phyloP scores from a whole-genome alignment of 208 protist genomes.

The Crithidia bombi region DNA sequence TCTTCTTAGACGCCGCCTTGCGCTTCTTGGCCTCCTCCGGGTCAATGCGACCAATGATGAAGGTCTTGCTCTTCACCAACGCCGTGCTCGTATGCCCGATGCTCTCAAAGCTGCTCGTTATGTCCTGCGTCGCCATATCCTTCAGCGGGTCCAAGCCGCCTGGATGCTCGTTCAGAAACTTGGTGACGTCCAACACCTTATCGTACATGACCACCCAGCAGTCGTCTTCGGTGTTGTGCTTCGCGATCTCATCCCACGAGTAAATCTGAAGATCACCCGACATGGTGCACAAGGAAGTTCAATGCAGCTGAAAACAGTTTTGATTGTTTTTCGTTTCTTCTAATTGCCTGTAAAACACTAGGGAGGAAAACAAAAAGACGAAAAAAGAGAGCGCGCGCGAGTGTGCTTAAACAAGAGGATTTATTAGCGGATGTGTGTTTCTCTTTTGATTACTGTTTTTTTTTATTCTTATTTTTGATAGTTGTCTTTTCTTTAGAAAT shows the following conservation, averaged over 20 bases:
- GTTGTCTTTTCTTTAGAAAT: neutral
- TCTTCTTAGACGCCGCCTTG: constrained; percentile 16
- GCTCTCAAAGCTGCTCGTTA: constrained; percentile 85
- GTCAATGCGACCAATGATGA: constrained; percentile 78
- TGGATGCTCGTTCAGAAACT: constrained; percentile 91
- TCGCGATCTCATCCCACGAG: constrained; percentile 88
- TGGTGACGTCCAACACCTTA: constrained; percentile 92
- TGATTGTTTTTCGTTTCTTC: constrained; percentile 14
- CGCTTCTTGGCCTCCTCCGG: constrained; percentile 38
- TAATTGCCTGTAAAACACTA: too few relatives aligned
- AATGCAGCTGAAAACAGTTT: too few relatives aligned
- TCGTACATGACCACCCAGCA: constrained; percentile 94
- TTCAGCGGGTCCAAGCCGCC: constrained; percentile 89
- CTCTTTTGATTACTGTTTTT: too few relatives aligned
- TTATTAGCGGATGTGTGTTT: too few relatives aligned
- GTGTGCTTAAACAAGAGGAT: too few relatives aligned
- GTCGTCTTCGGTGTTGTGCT: constrained; percentile 89
- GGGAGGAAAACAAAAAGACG: constrained; percentile 17
- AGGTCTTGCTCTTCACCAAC: constrained; percentile 60
- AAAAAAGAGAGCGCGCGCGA: constrained; percentile 9
- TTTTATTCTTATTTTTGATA: too few relatives aligned
- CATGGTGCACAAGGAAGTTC: constrained; percentile 49
- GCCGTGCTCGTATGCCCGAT: constrained; percentile 81
- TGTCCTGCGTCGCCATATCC: constrained; percentile 78
- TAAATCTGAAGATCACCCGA: constrained; percentile 51